Base-by-base conservation (phyloP, 1,139 yeast species). In the Pichia sp. region DNA sequence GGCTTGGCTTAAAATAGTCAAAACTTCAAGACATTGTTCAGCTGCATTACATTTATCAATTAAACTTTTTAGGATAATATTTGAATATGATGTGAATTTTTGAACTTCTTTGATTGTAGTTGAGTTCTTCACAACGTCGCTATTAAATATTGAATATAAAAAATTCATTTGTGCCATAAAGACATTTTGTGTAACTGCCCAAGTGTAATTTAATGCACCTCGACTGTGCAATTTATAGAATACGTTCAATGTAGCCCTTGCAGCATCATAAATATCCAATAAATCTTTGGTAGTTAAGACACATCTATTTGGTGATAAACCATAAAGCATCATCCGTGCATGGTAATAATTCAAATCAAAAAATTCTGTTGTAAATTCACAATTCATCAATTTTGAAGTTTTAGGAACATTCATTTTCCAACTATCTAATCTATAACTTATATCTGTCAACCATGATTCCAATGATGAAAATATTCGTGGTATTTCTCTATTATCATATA, bases 131-230 rank as follows among this genome's bases (percentile, higher is more conserved):
- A 78, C 77, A 37, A 73, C 76, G 28, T 72, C 74, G 35, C 86
- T 79, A 61, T 84, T 85, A 61, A 85, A 87, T 11, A 87, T 72
- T 0, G 90, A 76, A 62, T 85, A 88, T 41, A 88, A 70, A 58
- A 81, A 87, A 2, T 95, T 84, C 27, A 92, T 84, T 0, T 95
- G 95, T 0, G 96, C 92, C 84, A 86, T 83, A 62, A 87, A 87
- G 48, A 87, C 69, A 63, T 87, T 88, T 63, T 88, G 95, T 2
- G 88, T 92, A 0, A 95, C 95, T 1, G 90, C 92, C 96, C 96
- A 89, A 0, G 96, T 87, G 66, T 86, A 89, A 63, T 88, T 88
- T 53, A 88, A 75, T 43, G 78, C 72, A 56, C 78, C 78, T 34
- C 73, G 73, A 27, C 69, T 66, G 55, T 77, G 77, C 40, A 88